phyloP scores from a whole-genome alignment of 2,329 filamentous ascomycete species.

The Aspergillus transmontanensis region DNA sequence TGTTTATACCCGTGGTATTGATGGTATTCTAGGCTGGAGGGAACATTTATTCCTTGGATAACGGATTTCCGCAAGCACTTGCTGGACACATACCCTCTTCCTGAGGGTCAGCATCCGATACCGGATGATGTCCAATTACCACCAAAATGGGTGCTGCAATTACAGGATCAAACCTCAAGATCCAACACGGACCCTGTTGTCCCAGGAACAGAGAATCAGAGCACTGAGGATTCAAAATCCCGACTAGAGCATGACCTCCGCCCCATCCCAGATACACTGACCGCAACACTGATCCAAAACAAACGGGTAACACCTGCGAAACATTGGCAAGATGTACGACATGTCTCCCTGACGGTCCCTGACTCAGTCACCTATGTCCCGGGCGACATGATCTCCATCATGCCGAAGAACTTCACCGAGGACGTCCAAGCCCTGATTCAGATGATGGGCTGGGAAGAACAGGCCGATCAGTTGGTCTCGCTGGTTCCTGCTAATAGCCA shows the following conservation, averaged over 20 bases:
- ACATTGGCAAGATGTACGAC: slow-evolving; percentile 95
- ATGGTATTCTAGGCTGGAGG: slow-evolving; percentile 67
- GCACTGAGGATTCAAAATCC: slow-evolving; percentile 22
- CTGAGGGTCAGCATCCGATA: slow-evolving; percentile 68
- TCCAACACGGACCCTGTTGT: slow-evolving; percentile 2
- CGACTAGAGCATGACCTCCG: slow-evolving; percentile 51
- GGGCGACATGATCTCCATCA: slow-evolving; percentile 79
- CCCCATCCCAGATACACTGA: slow-evolving; percentile 59
- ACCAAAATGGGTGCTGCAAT: slow-evolving; percentile 67
- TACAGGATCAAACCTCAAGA: slow-evolving; percentile 8
- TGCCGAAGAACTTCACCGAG: slow-evolving; percentile 80
- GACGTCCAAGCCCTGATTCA: slow-evolving; percentile 80
- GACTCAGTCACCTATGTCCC: slow-evolving; percentile 59
- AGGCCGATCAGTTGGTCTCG: slow-evolving; percentile 71
- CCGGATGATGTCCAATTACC: slow-evolving; percentile 73
- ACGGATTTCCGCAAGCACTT: slow-evolving; percentile 68
- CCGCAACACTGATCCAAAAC: slow-evolving; percentile 66
- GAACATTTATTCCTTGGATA: slow-evolving; percentile 78
- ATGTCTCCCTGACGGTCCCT: slow-evolving; percentile 63
- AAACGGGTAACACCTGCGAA: slow-evolving; percentile 69
- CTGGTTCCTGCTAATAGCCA: slow-evolving; percentile 44
- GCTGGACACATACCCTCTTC: slow-evolving; percentile 68
- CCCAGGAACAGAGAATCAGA: slow-evolving; percentile 7
- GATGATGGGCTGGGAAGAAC: slow-evolving; percentile 74
- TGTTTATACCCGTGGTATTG: background rate